phyloP scores from a whole-genome alignment of 1,284 basidiomycete genomes.

The Stereum hirsutum region DNA sequence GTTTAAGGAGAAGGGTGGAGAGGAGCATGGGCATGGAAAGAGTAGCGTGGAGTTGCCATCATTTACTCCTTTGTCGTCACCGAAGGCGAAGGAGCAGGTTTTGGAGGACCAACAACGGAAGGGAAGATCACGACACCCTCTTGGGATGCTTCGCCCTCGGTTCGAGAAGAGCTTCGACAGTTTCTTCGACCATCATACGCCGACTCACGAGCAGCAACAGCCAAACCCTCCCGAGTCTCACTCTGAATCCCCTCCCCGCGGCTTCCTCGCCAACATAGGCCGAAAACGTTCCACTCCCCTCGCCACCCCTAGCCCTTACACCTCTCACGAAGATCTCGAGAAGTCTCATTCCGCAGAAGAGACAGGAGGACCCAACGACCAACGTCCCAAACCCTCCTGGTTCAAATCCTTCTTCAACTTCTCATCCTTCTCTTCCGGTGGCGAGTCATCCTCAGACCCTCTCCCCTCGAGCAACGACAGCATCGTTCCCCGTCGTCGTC shows the following conservation, averaged over 20 bases:
- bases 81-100: slow-evolving; percentile 25
- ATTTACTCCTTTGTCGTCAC: slow-evolving; percentile 40
- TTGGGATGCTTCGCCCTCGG: slow-evolving; percentile 21
- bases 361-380: slow-evolving; percentile 4
- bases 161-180: slow-evolving; percentile 41
- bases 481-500: slow-evolving; percentile 14
- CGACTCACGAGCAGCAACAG: slow-evolving; percentile 7
- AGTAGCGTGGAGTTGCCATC: slow-evolving; percentile 26
- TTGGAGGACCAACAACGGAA: slow-evolving; percentile 13
- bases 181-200: slow-evolving; percentile 29
- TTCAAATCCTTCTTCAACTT: slow-evolving; percentile 15
- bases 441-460: not conserved
- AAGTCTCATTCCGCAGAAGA: slow-evolving; percentile 25
- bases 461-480: not conserved
- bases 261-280: slow-evolving; percentile 18
- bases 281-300: not conserved
- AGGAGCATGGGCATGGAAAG: slow-evolving; percentile 9
- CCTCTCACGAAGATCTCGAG: too few relatives aligned
- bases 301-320: slow-evolving; percentile 33
- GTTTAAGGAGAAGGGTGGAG: slow-evolving; percentile 25
- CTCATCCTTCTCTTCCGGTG: not conserved
- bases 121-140: slow-evolving; percentile 16
- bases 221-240: slow-evolving; percentile 11
- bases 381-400: slow-evolving; percentile 6
- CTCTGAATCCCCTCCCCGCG: not conserved